Base-by-base conservation (phyloP, 23 red algal species). In the Gracilaria vermiculophylla region DNA sequence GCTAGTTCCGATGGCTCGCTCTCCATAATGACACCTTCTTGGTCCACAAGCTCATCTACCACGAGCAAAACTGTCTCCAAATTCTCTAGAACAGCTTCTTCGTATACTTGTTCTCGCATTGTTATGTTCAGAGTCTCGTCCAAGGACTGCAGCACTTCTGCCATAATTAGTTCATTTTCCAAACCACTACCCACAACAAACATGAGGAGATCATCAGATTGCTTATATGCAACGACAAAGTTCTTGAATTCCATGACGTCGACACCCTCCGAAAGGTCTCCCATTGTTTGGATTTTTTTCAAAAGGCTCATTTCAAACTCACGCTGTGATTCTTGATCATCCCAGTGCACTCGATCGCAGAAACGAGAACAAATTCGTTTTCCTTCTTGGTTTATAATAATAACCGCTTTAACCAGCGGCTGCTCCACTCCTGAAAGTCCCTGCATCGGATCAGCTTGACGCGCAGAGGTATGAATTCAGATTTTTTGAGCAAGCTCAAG, bases 11-110 rank as follows among this genome's bases (percentile, higher is more conserved):
- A 15, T 39, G 87, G 45, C 17, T 96, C 94, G 21, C 80, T 87
- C 79, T 96, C 94, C 78, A 96, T 85, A 50, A 96, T 91, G 19
- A 96, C 79, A 53, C 94, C 94, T 83, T 96, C 94, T 41, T 92
- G 78, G 74, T 96, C 94, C 10, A 96, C 94, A 17, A 96, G 76
- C 47, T 96, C 94, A 85, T 96, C 94, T 12, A 96, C 72, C 36
- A 92, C 71, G 36, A 96, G 60, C 28, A 96, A 57, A 42, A 96
- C 53, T 33, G 73, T 85, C 80, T 96, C 75, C 28, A 92, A 57
- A 52, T 92, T 86, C 3, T 89, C 87, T 55, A 92, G 77, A 19
- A 96, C 72, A 47, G 81, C 89, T 55, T 96, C 94, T 25, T 91
- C 90, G 45, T 80, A 92, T 28, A 92, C 88, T 53, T 89, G 94